Evolutionary conservation across 441 rosid species (phyloP).

Genomic region (Gossypium armourianum): DNA sequence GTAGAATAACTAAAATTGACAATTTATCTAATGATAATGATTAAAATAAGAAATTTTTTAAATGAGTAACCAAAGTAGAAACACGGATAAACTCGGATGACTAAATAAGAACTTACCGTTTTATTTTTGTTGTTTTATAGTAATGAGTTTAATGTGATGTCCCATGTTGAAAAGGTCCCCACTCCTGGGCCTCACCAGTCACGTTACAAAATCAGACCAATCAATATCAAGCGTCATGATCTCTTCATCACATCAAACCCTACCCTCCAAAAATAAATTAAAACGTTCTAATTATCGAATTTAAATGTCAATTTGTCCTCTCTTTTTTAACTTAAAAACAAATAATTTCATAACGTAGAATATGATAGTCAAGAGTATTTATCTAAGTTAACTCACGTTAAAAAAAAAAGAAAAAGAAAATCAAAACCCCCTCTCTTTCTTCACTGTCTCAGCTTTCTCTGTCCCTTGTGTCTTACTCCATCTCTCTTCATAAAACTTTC

Average conservation of each 20-base stretch:
- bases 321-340: not conserved
- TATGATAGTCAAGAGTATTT: no score
- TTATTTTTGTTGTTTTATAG: no score
- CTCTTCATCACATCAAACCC: not conserved
- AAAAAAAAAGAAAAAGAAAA: not conserved
- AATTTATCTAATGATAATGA: no score
- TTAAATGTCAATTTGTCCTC: not conserved
- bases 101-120: no score
- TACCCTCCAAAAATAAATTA: not conserved
- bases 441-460: not conserved
- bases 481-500: constrained; percentile 1
- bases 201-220: not conserved
- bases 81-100: no score
- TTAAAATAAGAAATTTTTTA: no score
- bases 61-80: no score
- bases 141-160: no score
- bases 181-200: not conserved
- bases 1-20: no score
- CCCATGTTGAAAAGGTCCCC: not conserved
- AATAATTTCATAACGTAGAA: not conserved
- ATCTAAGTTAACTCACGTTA: no score
- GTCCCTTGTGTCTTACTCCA: constrained; percentile 20
- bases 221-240: not conserved
- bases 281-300: not conserved
- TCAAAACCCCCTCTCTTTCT: not conserved